phyloP scores from a whole-genome alignment of 768 basidiomycete species.

The Agaricus bisporus region DNA sequence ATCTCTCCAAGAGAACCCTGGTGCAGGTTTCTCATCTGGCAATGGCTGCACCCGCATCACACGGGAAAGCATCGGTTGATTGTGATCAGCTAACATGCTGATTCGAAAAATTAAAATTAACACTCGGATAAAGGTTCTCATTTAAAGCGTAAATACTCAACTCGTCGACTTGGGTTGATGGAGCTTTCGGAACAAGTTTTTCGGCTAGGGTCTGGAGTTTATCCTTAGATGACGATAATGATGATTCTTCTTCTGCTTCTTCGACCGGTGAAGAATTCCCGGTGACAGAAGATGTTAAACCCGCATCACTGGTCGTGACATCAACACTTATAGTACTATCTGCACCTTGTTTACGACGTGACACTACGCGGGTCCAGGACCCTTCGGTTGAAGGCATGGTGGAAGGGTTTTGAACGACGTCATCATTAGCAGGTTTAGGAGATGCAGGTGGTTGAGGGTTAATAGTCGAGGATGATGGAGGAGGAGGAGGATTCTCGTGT shows the following conservation, averaged over 20 bases:
- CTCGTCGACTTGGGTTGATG: constrained; percentile 68
- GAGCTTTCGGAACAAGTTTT: constrained; percentile 55
- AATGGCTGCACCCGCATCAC: constrained; percentile 63
- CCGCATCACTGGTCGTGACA: constrained; percentile 41
- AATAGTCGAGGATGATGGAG: background rate
- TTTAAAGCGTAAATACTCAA: constrained; percentile 1
- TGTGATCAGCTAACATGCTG: constrained; percentile 58
- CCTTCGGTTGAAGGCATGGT: constrained; percentile 39
- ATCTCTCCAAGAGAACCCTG: constrained; percentile 71
- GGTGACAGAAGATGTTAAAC: constrained; percentile 40
- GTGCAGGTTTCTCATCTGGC: constrained; percentile 51
- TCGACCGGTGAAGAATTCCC: constrained; percentile 32
- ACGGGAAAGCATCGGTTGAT: constrained; percentile 48
- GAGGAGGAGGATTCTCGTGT: background rate
- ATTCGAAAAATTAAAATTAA: background rate
- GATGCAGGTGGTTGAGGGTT: constrained; percentile 3
- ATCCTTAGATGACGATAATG: constrained; percentile 10
- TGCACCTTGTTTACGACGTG: constrained; percentile 21
- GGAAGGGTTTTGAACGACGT: constrained; percentile 18
- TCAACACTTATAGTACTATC: constrained; percentile 21
- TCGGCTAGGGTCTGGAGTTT: constrained; percentile 49
- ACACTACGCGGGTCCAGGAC: constrained; percentile 70
- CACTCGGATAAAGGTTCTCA: too few relatives aligned
- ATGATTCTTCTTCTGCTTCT: constrained; percentile 16
- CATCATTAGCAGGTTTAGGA: constrained; percentile 27